A percentile compares a stretch with the other conserved stretches of the same genome.
Conservation (phyloP, 805 yeast species). For the Metschnikowia arizonensis region DNA sequence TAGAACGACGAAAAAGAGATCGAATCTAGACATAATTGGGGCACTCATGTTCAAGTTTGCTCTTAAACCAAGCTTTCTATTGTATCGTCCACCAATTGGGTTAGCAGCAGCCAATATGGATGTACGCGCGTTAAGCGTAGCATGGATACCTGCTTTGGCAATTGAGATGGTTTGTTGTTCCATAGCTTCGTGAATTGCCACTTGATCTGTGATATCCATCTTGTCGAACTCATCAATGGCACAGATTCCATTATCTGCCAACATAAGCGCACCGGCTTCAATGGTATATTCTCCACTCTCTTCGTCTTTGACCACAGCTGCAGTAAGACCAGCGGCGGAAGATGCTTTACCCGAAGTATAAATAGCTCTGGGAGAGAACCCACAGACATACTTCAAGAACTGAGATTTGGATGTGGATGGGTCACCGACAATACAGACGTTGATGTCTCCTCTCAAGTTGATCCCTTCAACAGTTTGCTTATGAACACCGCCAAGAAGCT, state of each 20-base stretch:
- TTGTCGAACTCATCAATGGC: constrained; percentile 98
- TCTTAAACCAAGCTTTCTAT: constrained; percentile 76
- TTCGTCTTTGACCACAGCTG: constrained; percentile 95
- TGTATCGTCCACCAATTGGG: constrained; percentile 95
- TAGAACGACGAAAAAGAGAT: constrained; percentile 85
- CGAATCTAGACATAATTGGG: constrained; percentile 98
- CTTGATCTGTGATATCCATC: constrained; percentile 94
- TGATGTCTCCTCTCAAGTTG: constrained; percentile 92
- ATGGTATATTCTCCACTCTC: constrained; percentile 96
- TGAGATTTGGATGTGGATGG: constrained; percentile 98
- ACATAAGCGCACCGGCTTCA: constrained; percentile 97
- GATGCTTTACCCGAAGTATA: constrained; percentile 98
- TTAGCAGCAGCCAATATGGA: constrained; percentile 98
- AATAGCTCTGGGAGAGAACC: constrained; percentile 89
- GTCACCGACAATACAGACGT: constrained; percentile 94
- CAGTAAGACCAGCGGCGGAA: constrained; percentile 97
- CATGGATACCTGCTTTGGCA: constrained; percentile 98
- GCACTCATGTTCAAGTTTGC: constrained; percentile 94
- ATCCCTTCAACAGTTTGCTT: constrained; percentile 92
- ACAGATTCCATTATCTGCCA: constrained; percentile 97
- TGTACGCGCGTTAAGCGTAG: constrained; percentile 93
- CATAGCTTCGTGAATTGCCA: constrained; percentile 99
- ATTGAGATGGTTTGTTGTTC: constrained; percentile 98
- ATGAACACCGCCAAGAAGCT: constrained; percentile 93
- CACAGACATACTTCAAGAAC: constrained; percentile 86